A percentile compares a stretch with the other conserved stretches of the same genome.
phyloP scores from a whole-genome alignment of 2,329 filamentous ascomycete genomes.

The Coniochaeta hoffmannii region DNA sequence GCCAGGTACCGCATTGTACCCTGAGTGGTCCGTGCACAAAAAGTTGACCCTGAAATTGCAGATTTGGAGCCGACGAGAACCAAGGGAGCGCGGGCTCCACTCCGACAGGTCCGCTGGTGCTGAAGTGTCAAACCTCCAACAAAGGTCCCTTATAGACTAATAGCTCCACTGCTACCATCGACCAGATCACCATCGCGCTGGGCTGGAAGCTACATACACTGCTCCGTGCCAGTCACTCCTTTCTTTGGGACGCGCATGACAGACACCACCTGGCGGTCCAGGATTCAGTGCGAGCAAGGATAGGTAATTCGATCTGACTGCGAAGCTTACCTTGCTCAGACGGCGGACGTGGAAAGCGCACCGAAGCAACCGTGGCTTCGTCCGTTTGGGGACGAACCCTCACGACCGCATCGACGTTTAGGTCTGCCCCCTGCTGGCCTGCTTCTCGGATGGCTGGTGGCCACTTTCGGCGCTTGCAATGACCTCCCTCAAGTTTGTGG shows the following conservation, averaged over 20 bases:
- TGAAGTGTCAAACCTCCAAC: not conserved
- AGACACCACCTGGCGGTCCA: not conserved
- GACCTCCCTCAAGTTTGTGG: conserved; percentile 93
- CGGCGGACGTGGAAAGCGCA: too few relatives aligned
- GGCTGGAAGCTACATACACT: not conserved
- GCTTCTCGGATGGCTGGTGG: conserved; percentile 29
- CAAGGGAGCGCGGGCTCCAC: not conserved
- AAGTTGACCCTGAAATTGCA: too few relatives aligned
- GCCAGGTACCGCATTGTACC: too few relatives aligned
- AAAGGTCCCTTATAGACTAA: not conserved
- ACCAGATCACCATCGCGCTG: not conserved
- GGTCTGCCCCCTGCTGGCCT: not conserved
- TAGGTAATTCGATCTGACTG: not conserved
- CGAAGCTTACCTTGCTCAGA: not conserved
- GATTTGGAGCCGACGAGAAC: too few relatives aligned
- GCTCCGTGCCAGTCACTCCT: not conserved
- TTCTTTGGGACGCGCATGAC: not conserved
- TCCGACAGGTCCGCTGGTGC: not conserved
- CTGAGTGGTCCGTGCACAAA: too few relatives aligned
- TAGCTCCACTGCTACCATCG: not conserved
- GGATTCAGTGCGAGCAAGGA: not conserved
- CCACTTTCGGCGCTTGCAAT: conserved; percentile 50
- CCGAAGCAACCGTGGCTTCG: not conserved
- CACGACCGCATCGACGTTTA: not conserved
- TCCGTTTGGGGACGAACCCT: not conserved